Evolutionary conservation across 352 stramenopile species (phyloP).

Genomic region (Pythium coloratum): DNA sequence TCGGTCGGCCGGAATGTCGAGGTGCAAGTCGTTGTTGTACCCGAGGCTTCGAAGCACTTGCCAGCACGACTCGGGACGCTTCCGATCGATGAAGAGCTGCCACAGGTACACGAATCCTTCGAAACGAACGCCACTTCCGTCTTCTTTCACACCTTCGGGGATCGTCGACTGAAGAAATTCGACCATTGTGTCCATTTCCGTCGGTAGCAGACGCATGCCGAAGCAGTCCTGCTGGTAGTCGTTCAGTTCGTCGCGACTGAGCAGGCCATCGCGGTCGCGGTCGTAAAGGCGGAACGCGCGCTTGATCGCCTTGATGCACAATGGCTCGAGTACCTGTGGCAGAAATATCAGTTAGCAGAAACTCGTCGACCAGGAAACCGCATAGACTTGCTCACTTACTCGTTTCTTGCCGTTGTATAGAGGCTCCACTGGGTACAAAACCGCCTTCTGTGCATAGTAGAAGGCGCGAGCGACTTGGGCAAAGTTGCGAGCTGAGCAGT

Average conservation of each 20-base stretch:
- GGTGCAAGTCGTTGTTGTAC: slow-evolving; percentile 78
- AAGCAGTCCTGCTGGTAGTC: slow-evolving; percentile 90
- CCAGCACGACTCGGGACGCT: slow-evolving; percentile 88
- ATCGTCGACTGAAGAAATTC: slow-evolving; percentile 73
- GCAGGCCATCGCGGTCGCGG: slow-evolving; percentile 70
- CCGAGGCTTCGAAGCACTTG: slow-evolving; percentile 78
- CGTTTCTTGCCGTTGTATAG: slow-evolving; percentile 86
- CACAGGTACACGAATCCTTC: slow-evolving; percentile 85
- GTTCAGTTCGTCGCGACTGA: slow-evolving; percentile 87
- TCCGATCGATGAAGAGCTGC: slow-evolving; percentile 88
- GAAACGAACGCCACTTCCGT: slow-evolving; percentile 66
- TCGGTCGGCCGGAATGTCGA: slow-evolving; percentile 75
- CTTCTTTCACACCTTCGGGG: slow-evolving; percentile 62
- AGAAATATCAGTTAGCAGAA: not conserved
- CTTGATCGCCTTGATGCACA: slow-evolving; percentile 84
- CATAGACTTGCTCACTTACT: slow-evolving; percentile 30
- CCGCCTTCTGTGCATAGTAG: slow-evolving; percentile 86
- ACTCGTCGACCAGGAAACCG: not conserved
- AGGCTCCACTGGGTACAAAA: slow-evolving; percentile 88
- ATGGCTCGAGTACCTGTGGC: slow-evolving; percentile 71
- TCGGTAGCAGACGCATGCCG: slow-evolving; percentile 70
- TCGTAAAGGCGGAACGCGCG: slow-evolving; percentile 88
- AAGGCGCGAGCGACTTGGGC: slow-evolving; percentile 88
- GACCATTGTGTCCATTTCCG: slow-evolving; percentile 87
- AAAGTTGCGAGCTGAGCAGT: slow-evolving; percentile 89